Percentiles rank a stretch among this genome's conserved stretches.
Evolutionary conservation across 2,329 filamentous ascomycete species (phyloP).

Genomic region (Ceratocystis destructans): DNA sequence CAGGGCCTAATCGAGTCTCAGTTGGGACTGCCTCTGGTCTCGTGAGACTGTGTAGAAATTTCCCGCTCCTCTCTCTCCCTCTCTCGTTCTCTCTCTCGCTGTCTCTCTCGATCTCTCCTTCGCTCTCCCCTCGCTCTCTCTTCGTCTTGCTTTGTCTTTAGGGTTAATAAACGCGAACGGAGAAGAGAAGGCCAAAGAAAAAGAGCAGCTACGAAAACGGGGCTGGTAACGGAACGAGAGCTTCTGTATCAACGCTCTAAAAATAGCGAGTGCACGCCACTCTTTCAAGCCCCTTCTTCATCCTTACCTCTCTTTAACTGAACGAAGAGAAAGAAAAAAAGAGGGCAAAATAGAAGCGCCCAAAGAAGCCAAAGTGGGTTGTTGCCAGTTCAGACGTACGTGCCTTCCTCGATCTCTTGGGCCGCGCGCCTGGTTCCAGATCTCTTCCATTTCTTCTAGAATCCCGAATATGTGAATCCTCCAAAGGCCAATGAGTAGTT

Average conservation of each 20-base stretch:
- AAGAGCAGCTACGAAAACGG: neutral
- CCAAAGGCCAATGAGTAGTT: neutral
- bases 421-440: neutral
- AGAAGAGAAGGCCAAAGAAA: neutral
- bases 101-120: too few relatives aligned
- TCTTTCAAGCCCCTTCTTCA: neutral
- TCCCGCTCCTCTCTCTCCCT: too few relatives aligned
- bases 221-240: neutral
- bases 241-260: neutral
- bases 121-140: too few relatives aligned
- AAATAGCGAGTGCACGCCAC: neutral
- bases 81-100: too few relatives aligned
- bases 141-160: neutral
- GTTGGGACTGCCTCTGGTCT: neutral
- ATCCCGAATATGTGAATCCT: neutral
- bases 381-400: neutral
- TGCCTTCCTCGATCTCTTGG: neutral
- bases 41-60: neutral
- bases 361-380: neutral
- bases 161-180: neutral
- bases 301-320: too few relatives aligned
- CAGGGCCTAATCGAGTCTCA: neutral
- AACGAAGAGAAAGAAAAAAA: too few relatives aligned
- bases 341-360: too few relatives aligned
- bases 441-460: constrained; percentile 6